Evolutionary conservation across 768 basidiomycete species (phyloP).

Genomic region (Lactifluus subvellereus): DNA sequence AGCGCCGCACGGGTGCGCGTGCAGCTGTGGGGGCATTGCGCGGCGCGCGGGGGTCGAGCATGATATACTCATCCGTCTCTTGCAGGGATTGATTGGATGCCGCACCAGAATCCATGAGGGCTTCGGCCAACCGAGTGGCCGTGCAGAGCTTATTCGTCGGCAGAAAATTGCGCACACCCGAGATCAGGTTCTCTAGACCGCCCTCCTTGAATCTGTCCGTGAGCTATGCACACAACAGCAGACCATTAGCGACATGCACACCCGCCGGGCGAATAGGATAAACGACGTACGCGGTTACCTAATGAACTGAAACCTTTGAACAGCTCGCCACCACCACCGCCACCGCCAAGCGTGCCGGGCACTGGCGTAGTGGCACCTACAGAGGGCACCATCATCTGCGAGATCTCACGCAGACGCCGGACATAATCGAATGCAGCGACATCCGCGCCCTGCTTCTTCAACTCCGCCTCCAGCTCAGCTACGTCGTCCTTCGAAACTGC

Average conservation of each 20-base stretch:
- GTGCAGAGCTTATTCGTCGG: slow-evolving; percentile 92
- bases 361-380: slow-evolving; percentile 61
- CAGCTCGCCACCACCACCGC: slow-evolving; percentile 73
- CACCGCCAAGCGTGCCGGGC: slow-evolving; percentile 40
- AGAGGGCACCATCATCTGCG: slow-evolving; percentile 79
- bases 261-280: neutral
- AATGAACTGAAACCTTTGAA: slow-evolving; percentile 92
- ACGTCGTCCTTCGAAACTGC: slow-evolving; percentile 84
- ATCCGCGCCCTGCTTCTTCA: slow-evolving; percentile 78
- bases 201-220: slow-evolving; percentile 92
- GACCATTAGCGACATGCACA: neutral
- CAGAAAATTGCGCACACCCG: slow-evolving; percentile 96
- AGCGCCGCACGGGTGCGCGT: slow-evolving; percentile 41
- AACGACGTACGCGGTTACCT: slow-evolving; percentile 69
- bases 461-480: slow-evolving; percentile 78
- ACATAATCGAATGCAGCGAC: slow-evolving; percentile 87
- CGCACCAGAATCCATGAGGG: slow-evolving; percentile 93
- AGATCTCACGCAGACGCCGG: slow-evolving; percentile 84
- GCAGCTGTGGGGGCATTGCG: slow-evolving; percentile 33
- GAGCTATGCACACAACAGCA: slow-evolving; percentile 45
- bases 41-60: slow-evolving; percentile 39
- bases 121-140: slow-evolving; percentile 88
- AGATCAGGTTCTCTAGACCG: slow-evolving; percentile 93
- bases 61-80: slow-evolving; percentile 46
- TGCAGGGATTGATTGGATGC: slow-evolving; percentile 84